Base-by-base conservation (phyloP, 768 basidiomycete species). In the Naganishia friedmannii region DNA sequence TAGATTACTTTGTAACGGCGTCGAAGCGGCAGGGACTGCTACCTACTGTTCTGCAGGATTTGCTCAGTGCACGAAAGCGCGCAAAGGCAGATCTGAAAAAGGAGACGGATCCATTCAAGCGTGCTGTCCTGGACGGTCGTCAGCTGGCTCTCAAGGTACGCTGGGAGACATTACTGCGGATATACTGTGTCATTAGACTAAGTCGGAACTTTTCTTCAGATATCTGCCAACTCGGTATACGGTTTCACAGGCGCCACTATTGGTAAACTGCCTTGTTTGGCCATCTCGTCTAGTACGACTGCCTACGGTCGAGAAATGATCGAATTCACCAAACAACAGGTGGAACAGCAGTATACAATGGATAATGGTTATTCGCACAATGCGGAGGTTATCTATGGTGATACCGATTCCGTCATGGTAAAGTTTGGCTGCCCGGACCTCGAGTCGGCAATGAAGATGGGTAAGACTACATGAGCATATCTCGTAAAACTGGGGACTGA, bases 351-450 rank as follows among this genome's bases (percentile, higher is more conserved):
- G 75, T 97, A 92, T 78, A 90, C 85, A 58, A 84, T 89, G 15
- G 88, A 87, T 15, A 96, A 97, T 76, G 93, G 93, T 0, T 88
- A 90, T 76, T 80, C 86, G 23, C 87, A 94, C 77, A 88, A 96
- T 71, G 94, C 96, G 2, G 88, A 92, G 76, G 91, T 99, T 78
- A 92, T 99, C 73, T 99, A 99, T 73, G 96, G 96, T 73, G 96
- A 99, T 80, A 98, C 96, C 1, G 96, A 99, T 83, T 99, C 96
- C 0, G 94, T 99, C 77, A 99, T 98, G 96, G 91, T 98, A 57
- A 89, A 87, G 74, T 99, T 99, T 72, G 96, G 96, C 5, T 92
- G 92, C 53, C 87, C 86, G 4, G 93, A 99, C 75, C 83, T 99
- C 34, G 84, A 85, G 51, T 85, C 85, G 8, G 93, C 95, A 63